Base-by-base conservation (phyloP, 495 filamentous ascomycete species). In the Recurvomyces mirabilis region DNA sequence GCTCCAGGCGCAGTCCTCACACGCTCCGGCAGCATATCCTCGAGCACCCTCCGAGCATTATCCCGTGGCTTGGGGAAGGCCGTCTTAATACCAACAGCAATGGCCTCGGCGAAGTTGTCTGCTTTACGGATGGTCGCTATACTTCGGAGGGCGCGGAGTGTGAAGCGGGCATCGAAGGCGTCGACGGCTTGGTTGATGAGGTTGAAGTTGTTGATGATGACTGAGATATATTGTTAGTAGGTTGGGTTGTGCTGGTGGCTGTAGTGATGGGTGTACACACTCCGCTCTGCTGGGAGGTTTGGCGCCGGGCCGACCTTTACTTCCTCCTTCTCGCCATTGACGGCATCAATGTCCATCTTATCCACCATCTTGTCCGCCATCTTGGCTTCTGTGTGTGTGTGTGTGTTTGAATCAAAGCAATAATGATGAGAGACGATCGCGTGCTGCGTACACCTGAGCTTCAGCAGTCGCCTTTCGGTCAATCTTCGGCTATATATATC, bases 131-230 rank as follows among this genome's bases (percentile, higher is more conserved):
- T 78, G 45, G 86, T 87, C 29, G 91, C 94, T 66, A 94, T 93
- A 45, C 87, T 93, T 40, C 91, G 82, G 43, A 98, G 74, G 43
- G 91, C 91, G 51, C 93, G 75, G 43, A 98, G 79, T 36, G 87
- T 83, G 66, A 94, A 98, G 66, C 91, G 81, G 38, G 87, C 76
- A 68, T 98, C 91, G 60, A 96, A 98, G 55, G 94, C 75, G 49
- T 81, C 68, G 47, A 96, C 88, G 51, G 91, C 91, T 58, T 86
- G 83, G 53, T 94, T 87, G 47, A 98, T 75, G 21, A 95, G 75
- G 41, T 74, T 72, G 59, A 94, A 94, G 65, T 93, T 94, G 71
- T 72, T 76, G 67, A 87, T 88, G 71, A 96, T 94, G 60, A 94
- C 91, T 64, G 93, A 26, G 26, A n/a, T 38, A 38, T 23, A 26